These are phyloP conservation scores for Colletotrichum australisinense DNA, from an alignment of 2,329 filamentous ascomycete genomes.

Conservation along the genomic window DNA sequence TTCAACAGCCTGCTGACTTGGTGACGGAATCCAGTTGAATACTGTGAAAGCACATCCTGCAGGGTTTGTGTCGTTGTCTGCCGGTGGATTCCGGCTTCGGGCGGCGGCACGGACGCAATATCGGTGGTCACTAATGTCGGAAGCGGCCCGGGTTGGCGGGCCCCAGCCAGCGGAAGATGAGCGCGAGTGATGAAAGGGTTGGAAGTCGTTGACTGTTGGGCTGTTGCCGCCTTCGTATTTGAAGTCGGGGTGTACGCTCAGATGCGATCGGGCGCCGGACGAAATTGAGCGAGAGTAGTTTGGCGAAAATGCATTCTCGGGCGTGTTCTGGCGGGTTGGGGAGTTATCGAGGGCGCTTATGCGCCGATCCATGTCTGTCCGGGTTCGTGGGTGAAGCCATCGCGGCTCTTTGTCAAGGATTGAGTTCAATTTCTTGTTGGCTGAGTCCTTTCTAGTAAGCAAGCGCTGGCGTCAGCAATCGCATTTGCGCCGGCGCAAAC, in stretches of 20 bases:
- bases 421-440: constrained; percentile 67
- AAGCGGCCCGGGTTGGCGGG: constrained; percentile 4
- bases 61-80: constrained; percentile 52
- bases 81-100: constrained; percentile 43
- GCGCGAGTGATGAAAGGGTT: constrained; percentile 9
- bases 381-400: constrained; percentile 64
- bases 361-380: constrained; percentile 63
- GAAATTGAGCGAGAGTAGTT: constrained; percentile 23
- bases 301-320: constrained; percentile 19
- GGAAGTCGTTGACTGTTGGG: constrained; percentile 16
- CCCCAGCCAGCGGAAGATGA: constrained; percentile 25
- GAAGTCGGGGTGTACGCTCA: constrained; percentile 25
- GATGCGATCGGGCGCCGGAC: constrained; percentile 1
- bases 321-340: constrained; percentile 43
- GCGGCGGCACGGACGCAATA: constrained; percentile 6
- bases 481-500: constrained; percentile 15
- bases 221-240: constrained; percentile 26
- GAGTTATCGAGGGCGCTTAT: constrained; percentile 57
- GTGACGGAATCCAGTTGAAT: constrained; percentile 47
- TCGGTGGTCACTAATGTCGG: constrained; percentile 22
- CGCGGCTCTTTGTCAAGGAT: constrained; percentile 69
- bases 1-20: constrained; percentile 53
- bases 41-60: constrained; percentile 46
- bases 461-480: constrained; percentile 33
- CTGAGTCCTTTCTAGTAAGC: constrained; percentile 62